Conservation (phyloP, 768 basidiomycete genomes). For the Boletus speciosus region DNA sequence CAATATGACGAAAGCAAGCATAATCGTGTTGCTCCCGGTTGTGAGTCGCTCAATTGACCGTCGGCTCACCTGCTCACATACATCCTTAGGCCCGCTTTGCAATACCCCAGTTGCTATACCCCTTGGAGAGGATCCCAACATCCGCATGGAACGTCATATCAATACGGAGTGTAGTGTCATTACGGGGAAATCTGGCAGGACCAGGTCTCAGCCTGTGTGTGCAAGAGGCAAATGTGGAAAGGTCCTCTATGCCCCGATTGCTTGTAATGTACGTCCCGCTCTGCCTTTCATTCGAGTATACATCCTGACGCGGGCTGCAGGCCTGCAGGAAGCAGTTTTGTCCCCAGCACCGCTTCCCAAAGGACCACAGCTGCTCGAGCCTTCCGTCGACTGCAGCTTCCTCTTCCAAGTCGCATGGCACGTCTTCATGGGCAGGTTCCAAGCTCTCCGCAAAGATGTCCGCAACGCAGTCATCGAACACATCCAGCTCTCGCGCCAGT, state of each 20-base stretch:
- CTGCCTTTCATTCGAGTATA: background rate
- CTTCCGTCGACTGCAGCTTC: slow-evolving; percentile 11
- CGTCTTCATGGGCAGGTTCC: background rate
- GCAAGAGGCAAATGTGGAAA: slow-evolving; percentile 65
- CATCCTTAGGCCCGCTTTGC: slow-evolving; percentile 65
- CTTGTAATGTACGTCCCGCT: slow-evolving; percentile 58
- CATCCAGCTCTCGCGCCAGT: background rate
- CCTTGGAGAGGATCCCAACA: slow-evolving; percentile 77
- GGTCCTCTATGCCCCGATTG: slow-evolving; percentile 68
- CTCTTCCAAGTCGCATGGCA: slow-evolving; percentile 9
- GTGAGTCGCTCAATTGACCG: slow-evolving; percentile 37
- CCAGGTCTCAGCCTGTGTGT: slow-evolving; percentile 54
- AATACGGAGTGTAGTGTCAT: slow-evolving; percentile 61
- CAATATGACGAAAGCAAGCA: slow-evolving; percentile 68
- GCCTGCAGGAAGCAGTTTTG: slow-evolving; percentile 73
- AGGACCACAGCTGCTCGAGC: slow-evolving; percentile 58
- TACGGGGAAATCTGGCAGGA: slow-evolving; percentile 54
- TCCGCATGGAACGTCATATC: slow-evolving; percentile 77
- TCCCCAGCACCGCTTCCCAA: slow-evolving; percentile 73
- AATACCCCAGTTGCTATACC: slow-evolving; percentile 69
- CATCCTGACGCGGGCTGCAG: slow-evolving; percentile 35
- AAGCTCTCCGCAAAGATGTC: slow-evolving; percentile 5
- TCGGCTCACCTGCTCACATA: slow-evolving; percentile 1
- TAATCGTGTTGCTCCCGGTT: slow-evolving; percentile 74
- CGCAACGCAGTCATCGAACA: slow-evolving; percentile 4